Evolutionary conservation across 2,329 filamentous ascomycete genomes (phyloP).

Genomic region (Aspergillus puulaauensis): DNA sequence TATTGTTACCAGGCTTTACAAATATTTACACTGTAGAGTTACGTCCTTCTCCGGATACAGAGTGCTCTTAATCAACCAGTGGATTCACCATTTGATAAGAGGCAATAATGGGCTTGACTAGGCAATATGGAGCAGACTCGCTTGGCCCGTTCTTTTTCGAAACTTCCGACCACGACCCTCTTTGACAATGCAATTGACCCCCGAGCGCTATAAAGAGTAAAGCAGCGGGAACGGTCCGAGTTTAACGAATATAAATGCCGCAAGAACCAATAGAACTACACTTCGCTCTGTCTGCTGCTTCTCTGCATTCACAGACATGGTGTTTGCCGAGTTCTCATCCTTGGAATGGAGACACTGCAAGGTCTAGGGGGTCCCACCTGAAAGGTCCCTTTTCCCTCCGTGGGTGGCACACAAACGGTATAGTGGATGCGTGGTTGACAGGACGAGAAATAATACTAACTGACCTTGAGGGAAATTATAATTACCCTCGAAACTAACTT

Average conservation of each 20-base stretch:
- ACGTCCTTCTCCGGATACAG: too few relatives aligned
- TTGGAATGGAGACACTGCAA: constrained; percentile 1
- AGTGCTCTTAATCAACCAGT: too few relatives aligned
- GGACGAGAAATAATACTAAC: background rate
- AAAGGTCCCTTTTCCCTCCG: constrained; percentile 1
- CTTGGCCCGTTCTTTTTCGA: constrained; percentile 14
- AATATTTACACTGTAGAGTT: too few relatives aligned
- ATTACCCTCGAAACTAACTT: background rate
- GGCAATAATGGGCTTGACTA: background rate
- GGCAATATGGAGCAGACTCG: constrained; percentile 14
- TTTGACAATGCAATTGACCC: constrained; percentile 6
- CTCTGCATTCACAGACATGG: background rate
- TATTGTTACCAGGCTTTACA: too few relatives aligned
- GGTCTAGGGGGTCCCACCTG: constrained; percentile 4
- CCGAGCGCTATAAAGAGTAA: background rate
- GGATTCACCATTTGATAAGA: background rate
- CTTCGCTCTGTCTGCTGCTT: background rate
- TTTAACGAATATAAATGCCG: background rate
- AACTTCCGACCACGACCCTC: background rate
- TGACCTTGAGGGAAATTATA: constrained; percentile 1
- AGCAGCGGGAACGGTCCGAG: background rate
- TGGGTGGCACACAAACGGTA: constrained; percentile 6
- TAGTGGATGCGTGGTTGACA: constrained; percentile 5
- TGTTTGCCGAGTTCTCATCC: background rate
- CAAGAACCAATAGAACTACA: background rate